A percentile compares a stretch with the other conserved stretches of the same genome.
Conservation (phyloP, 2,329 filamentous ascomycete genomes). For the Teratosphaeria nubilosa region DNA sequence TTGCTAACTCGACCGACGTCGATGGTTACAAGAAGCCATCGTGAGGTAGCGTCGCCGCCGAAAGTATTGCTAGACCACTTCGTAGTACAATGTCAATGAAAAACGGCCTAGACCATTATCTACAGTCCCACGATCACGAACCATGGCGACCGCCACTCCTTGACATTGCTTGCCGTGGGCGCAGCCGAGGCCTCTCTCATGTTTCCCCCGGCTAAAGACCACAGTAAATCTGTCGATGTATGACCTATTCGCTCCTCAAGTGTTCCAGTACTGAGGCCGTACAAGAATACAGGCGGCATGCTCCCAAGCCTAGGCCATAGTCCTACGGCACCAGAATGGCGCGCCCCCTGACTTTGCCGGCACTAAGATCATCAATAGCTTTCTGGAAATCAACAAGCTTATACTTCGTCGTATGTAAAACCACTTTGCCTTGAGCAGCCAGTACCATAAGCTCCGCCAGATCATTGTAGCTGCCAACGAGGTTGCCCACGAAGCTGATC, state of each 20-base stretch:
- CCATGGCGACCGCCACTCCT: background rate
- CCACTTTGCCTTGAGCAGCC: conserved; percentile 17
- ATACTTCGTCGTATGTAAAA: conserved; percentile 15
- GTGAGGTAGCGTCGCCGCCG: background rate
- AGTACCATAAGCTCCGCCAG: conserved; percentile 16
- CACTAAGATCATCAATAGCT: conserved; percentile 16
- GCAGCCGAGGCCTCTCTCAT: background rate
- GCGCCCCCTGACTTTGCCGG: conserved; percentile 13
- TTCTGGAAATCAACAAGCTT: conserved; percentile 18
- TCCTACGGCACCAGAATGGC: conserved; percentile 14
- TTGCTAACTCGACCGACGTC: conserved; percentile 39
- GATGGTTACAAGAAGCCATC: conserved; percentile 5
- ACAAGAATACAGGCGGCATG: background rate
- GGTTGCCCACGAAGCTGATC: conserved; percentile 19
- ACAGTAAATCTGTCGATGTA: background rate
- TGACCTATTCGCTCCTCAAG: background rate
- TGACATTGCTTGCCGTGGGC: background rate
- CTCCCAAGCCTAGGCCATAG: background rate
- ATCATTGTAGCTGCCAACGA: conserved; percentile 16
- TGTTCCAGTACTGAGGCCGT: background rate
- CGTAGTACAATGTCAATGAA: background rate
- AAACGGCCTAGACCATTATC: background rate
- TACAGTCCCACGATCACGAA: background rate
- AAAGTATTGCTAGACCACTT: background rate
- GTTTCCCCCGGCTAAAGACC: background rate